phyloP scores from a whole-genome alignment of 1,139 yeast species.

The Blastobotrys niveus region DNA sequence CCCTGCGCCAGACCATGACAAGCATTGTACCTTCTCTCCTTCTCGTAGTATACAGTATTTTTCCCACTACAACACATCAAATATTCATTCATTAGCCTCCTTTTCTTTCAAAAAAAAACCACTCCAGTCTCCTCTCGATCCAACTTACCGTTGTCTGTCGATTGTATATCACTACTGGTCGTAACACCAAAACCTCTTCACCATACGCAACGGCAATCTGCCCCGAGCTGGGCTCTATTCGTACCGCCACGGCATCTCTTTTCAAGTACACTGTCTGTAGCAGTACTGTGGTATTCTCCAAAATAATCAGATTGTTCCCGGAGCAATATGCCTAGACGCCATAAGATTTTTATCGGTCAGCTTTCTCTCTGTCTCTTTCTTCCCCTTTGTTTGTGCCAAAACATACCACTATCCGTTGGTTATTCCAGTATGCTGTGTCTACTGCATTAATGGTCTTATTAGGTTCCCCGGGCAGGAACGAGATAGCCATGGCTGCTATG shows the following conservation, averaged over 20 bases:
- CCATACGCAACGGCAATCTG: slow-evolving; percentile 46
- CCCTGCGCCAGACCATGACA: slow-evolving; percentile 63
- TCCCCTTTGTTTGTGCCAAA: neutral
- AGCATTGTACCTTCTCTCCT: slow-evolving; percentile 25
- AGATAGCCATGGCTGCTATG: slow-evolving; percentile 24
- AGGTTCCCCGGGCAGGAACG: slow-evolving; percentile 83
- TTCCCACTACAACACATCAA: slow-evolving; percentile 18
- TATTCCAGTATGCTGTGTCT: slow-evolving; percentile 63
- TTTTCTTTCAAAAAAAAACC: too few species aligned
- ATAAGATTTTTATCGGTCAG: slow-evolving; percentile 2
- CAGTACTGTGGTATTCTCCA: slow-evolving; percentile 46
- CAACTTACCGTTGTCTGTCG: slow-evolving; percentile 22
- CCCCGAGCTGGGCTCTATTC: slow-evolving; percentile 48
- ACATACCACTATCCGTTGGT: slow-evolving; percentile 49
- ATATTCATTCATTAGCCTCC: neutral
- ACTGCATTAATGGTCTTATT: slow-evolving; percentile 52
- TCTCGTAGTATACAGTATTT: slow-evolving; percentile 13
- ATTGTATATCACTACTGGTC: slow-evolving; percentile 27
- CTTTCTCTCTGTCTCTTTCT: neutral
- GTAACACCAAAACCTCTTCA: slow-evolving; percentile 27
- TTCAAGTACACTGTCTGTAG: slow-evolving; percentile 75
- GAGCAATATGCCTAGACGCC: slow-evolving; percentile 69
- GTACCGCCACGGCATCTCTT: slow-evolving; percentile 60
- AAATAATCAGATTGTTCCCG: slow-evolving; percentile 75
- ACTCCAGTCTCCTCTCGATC: too few species aligned